phyloP scores from a whole-genome alignment of 331 rosid species.

The Acacia concinna region DNA sequence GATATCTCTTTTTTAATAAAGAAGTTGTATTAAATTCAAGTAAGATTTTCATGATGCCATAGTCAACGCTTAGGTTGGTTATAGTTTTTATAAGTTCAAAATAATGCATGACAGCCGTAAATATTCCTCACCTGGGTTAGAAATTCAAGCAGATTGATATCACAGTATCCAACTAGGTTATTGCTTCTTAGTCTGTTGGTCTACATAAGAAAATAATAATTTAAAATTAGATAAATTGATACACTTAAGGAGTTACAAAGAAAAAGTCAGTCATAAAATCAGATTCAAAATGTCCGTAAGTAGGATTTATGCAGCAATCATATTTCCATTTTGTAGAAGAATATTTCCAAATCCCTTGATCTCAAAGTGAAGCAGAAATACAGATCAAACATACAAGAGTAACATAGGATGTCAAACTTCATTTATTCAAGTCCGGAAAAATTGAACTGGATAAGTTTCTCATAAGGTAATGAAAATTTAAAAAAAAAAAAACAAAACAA shows the following conservation, averaged over 20 bases:
- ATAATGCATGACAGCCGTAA: background rate
- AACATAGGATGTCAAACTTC: slow-evolving; percentile 18
- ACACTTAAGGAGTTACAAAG: background rate
- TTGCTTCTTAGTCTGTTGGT: slow-evolving; percentile 79
- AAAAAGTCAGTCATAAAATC: background rate
- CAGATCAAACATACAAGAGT: slow-evolving; percentile 12
- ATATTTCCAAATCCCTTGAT: background rate
- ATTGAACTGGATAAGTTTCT: background rate
- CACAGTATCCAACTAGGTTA: slow-evolving; percentile 85
- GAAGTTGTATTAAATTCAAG: background rate
- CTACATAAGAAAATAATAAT: slow-evolving; percentile 47
- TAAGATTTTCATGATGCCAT: background rate
- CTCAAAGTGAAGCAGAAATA: slow-evolving; percentile 4
- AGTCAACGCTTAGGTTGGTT: background rate
- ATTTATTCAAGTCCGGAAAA: slow-evolving; percentile 11
- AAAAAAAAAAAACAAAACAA: no score
- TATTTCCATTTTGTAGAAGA: background rate
- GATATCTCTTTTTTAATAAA: background rate
- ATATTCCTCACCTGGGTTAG: slow-evolving; percentile 59
- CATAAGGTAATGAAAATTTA: slow-evolving; percentile 22
- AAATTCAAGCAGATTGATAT: slow-evolving; percentile 84
- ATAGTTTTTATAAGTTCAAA: background rate
- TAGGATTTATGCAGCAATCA: background rate
- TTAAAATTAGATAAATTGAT: slow-evolving; percentile 23
- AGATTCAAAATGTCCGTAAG: background rate